These are phyloP conservation scores for Phytophthora macrochlamydospora DNA, from an alignment of 352 stramenopile genomes.

Conservation along the genomic window DNA sequence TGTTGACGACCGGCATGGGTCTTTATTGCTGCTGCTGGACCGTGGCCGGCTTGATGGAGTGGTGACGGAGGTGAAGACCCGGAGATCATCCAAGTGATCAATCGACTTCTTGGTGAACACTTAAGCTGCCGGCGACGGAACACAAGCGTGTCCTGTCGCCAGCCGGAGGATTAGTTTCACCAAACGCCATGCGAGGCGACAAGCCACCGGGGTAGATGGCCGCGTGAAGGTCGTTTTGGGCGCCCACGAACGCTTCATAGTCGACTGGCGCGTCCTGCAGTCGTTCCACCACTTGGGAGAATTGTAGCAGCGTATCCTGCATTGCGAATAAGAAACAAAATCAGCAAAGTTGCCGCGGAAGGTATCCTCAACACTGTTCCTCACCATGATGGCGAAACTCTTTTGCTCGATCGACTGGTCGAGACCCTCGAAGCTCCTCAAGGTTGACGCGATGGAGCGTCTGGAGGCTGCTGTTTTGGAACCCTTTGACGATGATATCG, in stretches of 20 bases:
- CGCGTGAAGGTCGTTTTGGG: constrained; percentile 20
- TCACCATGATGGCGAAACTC: constrained; percentile 60
- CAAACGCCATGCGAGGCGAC: constrained; percentile 10
- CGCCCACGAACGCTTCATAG: constrained; percentile 44
- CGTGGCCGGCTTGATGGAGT: too few species aligned
- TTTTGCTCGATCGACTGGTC: constrained; percentile 63
- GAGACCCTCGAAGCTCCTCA: constrained; percentile 37
- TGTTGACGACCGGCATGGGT: too few species aligned
- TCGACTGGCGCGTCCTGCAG: constrained; percentile 53
- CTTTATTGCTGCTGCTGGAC: too few species aligned
- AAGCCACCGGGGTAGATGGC: constrained; percentile 12
- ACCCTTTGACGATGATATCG: constrained; percentile 8
- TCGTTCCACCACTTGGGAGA: constrained; percentile 59
- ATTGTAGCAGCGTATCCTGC: constrained; percentile 65
- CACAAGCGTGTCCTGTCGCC: not conserved
- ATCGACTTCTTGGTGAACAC: not conserved
- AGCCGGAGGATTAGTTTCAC: not conserved
- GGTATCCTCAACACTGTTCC: not conserved
- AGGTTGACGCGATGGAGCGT: constrained; percentile 11
- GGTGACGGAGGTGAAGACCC: too few species aligned
- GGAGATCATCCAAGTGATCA: too few species aligned
- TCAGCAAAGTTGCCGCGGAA: constrained; percentile 1
- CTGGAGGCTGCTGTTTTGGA: constrained; percentile 16
- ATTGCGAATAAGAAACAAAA: constrained; percentile 1
- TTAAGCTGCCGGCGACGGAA: not conserved